phyloP scores from a whole-genome alignment of 2,329 filamentous ascomycete genomes.

The Aspergillus puulaauensis region DNA sequence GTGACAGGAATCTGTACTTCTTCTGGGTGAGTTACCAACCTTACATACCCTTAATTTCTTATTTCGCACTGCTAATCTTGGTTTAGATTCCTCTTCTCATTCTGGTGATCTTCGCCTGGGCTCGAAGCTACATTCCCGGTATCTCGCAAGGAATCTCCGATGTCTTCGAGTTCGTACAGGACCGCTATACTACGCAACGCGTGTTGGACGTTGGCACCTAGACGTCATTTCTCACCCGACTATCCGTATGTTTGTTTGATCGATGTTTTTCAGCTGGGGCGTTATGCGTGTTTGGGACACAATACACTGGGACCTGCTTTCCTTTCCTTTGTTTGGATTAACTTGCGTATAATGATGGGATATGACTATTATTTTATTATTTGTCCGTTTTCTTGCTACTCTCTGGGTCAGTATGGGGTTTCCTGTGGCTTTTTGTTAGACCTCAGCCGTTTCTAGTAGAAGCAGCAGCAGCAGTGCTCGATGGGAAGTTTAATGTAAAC shows the following conservation, averaged over 20 bases:
- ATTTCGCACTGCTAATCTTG: conserved; percentile 20
- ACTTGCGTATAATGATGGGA: conserved; percentile 32
- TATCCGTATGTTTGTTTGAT: conserved; percentile 9
- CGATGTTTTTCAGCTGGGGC: conserved; percentile 25
- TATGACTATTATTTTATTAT: conserved; percentile 26
- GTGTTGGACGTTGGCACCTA: conserved; percentile 34
- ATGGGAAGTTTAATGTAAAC: too few relatives aligned
- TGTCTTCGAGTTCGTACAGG: conserved; percentile 39
- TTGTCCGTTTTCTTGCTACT: not conserved
- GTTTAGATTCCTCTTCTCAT: conserved; percentile 47
- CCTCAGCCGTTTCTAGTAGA: too few relatives aligned
- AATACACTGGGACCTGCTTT: conserved; percentile 16
- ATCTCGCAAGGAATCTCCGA: conserved; percentile 41
- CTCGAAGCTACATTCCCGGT: conserved; percentile 43
- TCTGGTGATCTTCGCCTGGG: conserved; percentile 46
- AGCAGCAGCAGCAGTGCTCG: too few relatives aligned
- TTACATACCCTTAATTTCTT: not conserved
- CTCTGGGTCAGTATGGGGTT: too few relatives aligned
- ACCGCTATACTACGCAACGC: conserved; percentile 32
- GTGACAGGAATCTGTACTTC: conserved; percentile 54
- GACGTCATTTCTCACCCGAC: conserved; percentile 8
- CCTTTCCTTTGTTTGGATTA: conserved; percentile 17
- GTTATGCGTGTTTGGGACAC: conserved; percentile 18
- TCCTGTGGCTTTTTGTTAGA: too few relatives aligned
- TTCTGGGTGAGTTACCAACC: conserved; percentile 49